A percentile compares a stretch with the other conserved stretches of the same genome.
phyloP scores from a whole-genome alignment of 805 yeast species.

The Cyberlindnera petersonii region DNA sequence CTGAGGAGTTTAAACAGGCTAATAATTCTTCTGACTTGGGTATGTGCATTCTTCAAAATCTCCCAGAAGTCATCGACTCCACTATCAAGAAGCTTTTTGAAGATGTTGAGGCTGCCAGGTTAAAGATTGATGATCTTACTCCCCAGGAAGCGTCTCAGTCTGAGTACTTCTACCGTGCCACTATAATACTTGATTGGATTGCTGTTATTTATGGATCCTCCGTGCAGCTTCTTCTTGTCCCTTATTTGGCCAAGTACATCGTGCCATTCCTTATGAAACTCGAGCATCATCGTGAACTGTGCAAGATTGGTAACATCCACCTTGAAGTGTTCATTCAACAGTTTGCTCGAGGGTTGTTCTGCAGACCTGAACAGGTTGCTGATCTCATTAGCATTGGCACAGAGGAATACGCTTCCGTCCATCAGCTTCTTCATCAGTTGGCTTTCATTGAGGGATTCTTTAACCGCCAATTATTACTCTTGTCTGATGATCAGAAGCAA shows the following conservation, averaged over 20 bases:
- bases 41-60: constrained; percentile 25
- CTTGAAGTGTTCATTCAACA: constrained; percentile 46
- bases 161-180: constrained; percentile 57
- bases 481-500: constrained; percentile 44
- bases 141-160: constrained; percentile 59
- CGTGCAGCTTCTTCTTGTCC: constrained; percentile 48
- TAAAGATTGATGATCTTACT: constrained; percentile 30
- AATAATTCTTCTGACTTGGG: constrained; percentile 37
- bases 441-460: constrained; percentile 67
- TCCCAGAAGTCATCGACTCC: constrained; percentile 31
- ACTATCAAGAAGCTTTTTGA: constrained; percentile 42
- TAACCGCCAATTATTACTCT: constrained; percentile 58
- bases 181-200: constrained; percentile 63
- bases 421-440: constrained; percentile 64
- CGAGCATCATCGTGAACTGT: constrained; percentile 71
- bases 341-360: constrained; percentile 44
- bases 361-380: constrained; percentile 38
- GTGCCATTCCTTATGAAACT: constrained; percentile 68
- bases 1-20: constrained; percentile 37
- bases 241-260: constrained; percentile 47
- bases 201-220: constrained; percentile 50
- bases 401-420: constrained; percentile 40
- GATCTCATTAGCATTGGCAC: constrained; percentile 41
- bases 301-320: constrained; percentile 60
- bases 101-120: constrained; percentile 39